Percentiles rank a stretch among this genome's conserved stretches.
These are phyloP conservation scores for Phycomyces nitens DNA, from an alignment of 192 early-diverging fungal species.

Conservation along the genomic window DNA sequence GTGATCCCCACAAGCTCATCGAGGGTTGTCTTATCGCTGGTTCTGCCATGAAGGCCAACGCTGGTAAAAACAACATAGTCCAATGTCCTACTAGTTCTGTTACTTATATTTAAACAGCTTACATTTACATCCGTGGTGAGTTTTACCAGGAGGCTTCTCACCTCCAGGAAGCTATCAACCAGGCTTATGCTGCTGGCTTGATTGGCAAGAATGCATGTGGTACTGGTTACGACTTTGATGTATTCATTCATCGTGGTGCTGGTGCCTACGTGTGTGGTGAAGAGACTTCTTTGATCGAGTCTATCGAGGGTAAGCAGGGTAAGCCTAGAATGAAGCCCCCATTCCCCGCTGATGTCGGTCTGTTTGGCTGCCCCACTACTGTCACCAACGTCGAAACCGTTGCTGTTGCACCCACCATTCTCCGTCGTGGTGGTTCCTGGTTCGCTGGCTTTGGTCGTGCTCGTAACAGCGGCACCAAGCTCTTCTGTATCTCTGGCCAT, in stretches of 20 bases:
- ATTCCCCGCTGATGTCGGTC: conserved; percentile 96
- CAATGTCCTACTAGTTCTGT: conserved; percentile 82
- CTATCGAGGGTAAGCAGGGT: conserved; percentile 95
- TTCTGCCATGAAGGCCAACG: conserved; percentile 93
- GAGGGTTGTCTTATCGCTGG: conserved; percentile 97
- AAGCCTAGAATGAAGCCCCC: conserved; percentile 98
- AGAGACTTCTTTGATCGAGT: conserved; percentile 86
- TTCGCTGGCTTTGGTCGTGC: conserved; percentile 92
- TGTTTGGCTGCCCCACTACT: conserved; percentile 99
- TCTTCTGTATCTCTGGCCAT: conserved; percentile 97
- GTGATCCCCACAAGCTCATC: conserved; percentile 89
- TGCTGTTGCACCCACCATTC: conserved; percentile 96
- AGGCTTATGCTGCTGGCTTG: conserved; percentile 91
- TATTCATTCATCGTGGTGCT: conserved; percentile 95
- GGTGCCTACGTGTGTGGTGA: conserved; percentile 99
- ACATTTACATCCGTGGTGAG: conserved; percentile 98
- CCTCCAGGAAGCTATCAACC: conserved; percentile 91
- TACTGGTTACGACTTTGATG: conserved; percentile 94
- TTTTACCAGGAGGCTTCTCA: conserved; percentile 96
- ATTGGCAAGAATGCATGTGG: conserved; percentile 99
- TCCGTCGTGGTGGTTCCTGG: conserved; percentile 79
- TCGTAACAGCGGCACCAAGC: conserved; percentile 92
- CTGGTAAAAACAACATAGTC: conserved; percentile 74
- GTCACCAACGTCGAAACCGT: conserved; percentile 99
- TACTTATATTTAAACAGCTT: conserved; percentile 43